Conservation (phyloP, 2,329 filamentous ascomycete genomes). For the Teratosphaeria zuluensis region DNA sequence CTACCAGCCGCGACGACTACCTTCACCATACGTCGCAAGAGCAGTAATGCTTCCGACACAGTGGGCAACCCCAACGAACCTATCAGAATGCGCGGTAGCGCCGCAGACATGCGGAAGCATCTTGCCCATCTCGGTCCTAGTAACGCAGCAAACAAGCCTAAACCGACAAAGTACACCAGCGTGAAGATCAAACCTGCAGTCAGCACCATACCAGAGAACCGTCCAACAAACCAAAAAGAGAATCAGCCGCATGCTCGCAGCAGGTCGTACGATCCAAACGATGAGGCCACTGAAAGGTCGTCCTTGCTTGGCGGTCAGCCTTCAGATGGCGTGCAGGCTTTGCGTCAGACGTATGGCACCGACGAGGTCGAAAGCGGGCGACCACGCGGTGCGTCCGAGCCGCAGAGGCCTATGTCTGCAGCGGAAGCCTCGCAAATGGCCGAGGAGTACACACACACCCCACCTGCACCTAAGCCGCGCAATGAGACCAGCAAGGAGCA, state of each 20-base stretch:
- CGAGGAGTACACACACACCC: constrained; percentile 10
- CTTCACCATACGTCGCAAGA: constrained; percentile 37
- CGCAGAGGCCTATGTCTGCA: constrained; percentile 5
- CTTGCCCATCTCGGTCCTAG: constrained; percentile 55
- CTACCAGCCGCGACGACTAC: constrained; percentile 17
- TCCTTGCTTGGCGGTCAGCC: constrained; percentile 41
- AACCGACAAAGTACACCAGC: constrained; percentile 50
- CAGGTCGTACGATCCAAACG: neutral
- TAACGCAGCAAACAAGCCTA: constrained; percentile 51
- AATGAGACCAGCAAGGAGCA: neutral
- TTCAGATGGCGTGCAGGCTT: constrained; percentile 56
- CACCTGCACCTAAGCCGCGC: constrained; percentile 1
- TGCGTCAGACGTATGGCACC: constrained; percentile 39
- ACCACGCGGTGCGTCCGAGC: constrained; percentile 5
- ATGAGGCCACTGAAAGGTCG: neutral
- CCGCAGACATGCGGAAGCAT: constrained; percentile 49
- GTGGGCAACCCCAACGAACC: constrained; percentile 16
- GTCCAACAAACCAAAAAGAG: constrained; percentile 7
- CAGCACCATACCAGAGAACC: constrained; percentile 33
- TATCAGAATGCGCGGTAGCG: constrained; percentile 39
- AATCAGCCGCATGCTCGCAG: neutral
- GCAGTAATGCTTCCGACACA: constrained; percentile 31
- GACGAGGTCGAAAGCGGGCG: constrained; percentile 18
- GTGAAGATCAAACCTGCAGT: constrained; percentile 57
- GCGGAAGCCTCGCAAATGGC: constrained; percentile 18